These are phyloP conservation scores for Orbilia quercus DNA, from an alignment of 2,329 filamentous ascomycete species.

Conservation along the genomic window DNA sequence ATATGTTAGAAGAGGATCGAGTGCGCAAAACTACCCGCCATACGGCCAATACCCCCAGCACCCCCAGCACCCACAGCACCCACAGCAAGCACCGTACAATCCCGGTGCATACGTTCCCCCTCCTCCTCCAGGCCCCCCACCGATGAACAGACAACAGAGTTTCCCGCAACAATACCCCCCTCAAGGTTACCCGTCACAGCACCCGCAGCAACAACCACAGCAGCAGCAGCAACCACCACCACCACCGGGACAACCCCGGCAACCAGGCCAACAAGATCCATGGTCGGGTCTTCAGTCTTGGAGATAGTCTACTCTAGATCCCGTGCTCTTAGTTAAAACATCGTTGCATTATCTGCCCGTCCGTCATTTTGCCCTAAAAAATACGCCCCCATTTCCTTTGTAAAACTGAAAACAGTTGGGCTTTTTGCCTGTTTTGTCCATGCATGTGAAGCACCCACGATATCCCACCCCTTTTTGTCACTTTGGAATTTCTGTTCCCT, in stretches of 20 bases:
- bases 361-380: slow-evolving; percentile 13
- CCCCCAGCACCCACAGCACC: too few species aligned
- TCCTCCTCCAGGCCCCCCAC: slow-evolving; percentile 73
- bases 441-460: slow-evolving; percentile 40
- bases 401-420: slow-evolving; percentile 9
- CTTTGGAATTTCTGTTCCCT: slow-evolving; percentile 17
- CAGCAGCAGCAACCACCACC: slow-evolving; percentile 59
- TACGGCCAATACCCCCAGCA: slow-evolving; percentile 59
- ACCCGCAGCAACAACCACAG: slow-evolving; percentile 52
- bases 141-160: slow-evolving; percentile 72
- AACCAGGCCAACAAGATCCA: slow-evolving; percentile 62
- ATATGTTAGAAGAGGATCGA: slow-evolving; percentile 59
- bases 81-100: slow-evolving; percentile 65
- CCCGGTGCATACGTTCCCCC: slow-evolving; percentile 73
- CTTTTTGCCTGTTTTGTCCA: slow-evolving; percentile 11
- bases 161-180: slow-evolving; percentile 66
- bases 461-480: slow-evolving; percentile 43
- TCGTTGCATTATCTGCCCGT: slow-evolving; percentile 15
- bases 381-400: slow-evolving; percentile 18
- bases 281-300: slow-evolving; percentile 61
- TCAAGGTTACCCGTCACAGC: slow-evolving; percentile 57
- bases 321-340: not conserved
- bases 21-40: slow-evolving; percentile 47
- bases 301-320: slow-evolving; percentile 50
- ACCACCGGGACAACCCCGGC: slow-evolving; percentile 55